A percentile compares a stretch with the other conserved stretches of the same genome.
Evolutionary conservation across 1,284 basidiomycete genomes (phyloP).

Genomic region (Rhodotorula sp.): DNA sequence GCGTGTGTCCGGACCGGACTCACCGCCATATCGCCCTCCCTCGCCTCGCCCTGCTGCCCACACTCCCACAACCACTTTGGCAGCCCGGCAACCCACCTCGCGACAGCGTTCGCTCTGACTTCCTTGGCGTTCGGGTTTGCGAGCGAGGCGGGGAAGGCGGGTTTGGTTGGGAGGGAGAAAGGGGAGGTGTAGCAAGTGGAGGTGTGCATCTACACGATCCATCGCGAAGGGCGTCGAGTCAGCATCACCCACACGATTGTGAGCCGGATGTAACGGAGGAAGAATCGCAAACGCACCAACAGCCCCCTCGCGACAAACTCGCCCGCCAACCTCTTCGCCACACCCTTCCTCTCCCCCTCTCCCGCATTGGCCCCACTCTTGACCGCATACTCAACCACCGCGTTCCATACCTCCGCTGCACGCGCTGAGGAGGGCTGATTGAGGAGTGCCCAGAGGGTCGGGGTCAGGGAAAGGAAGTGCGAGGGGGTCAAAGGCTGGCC

Average conservation of each 20-base stretch:
- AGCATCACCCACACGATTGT: background rate
- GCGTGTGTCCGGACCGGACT: too few relatives aligned
- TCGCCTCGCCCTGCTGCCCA: slow-evolving; percentile 57
- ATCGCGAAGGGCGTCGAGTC: slow-evolving; percentile 12
- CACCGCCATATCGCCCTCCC: slow-evolving; percentile 59
- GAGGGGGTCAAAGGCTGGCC: slow-evolving; percentile 57
- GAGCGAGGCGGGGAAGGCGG: slow-evolving; percentile 17
- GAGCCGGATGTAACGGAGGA: background rate
- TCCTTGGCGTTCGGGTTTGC: background rate
- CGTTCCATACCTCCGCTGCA: slow-evolving; percentile 7
- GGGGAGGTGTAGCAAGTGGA: slow-evolving; percentile 59
- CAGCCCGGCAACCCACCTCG: slow-evolving; percentile 65
- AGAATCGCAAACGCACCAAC: slow-evolving; percentile 56
- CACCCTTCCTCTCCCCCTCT: background rate
- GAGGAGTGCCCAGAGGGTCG: slow-evolving; percentile 75
- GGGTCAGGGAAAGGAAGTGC: slow-evolving; percentile 57
- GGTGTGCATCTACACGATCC: slow-evolving; percentile 59
- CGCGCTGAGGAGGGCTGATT: slow-evolving; percentile 50
- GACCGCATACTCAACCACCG: slow-evolving; percentile 14
- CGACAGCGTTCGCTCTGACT: background rate
- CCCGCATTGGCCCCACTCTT: slow-evolving; percentile 1
- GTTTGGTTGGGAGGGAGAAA: slow-evolving; percentile 52
- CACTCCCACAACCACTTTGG: slow-evolving; percentile 77
- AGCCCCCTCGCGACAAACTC: slow-evolving; percentile 51
- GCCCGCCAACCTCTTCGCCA: slow-evolving; percentile 28